phyloP scores from a whole-genome alignment of 2,329 filamentous ascomycete species.

The Alternaria longipes region DNA sequence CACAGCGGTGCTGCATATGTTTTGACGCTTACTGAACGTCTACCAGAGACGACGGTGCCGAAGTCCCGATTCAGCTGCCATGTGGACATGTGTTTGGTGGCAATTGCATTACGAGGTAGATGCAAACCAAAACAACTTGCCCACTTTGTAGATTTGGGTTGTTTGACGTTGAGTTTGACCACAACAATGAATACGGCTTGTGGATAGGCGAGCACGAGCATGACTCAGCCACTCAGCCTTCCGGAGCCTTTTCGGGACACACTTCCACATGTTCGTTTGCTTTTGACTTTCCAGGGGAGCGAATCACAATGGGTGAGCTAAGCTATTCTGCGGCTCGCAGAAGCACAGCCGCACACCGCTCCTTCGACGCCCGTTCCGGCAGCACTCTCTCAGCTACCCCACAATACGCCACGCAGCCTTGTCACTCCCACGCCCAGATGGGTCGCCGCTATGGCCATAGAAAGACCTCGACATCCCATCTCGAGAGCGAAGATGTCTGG shows the following conservation, averaged over 20 bases:
- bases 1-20: constrained; percentile 24
- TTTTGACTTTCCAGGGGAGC: not conserved
- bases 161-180: not conserved
- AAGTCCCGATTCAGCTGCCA: constrained; percentile 20
- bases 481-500: constrained; percentile 2
- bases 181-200: not conserved
- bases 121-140: constrained; percentile 18
- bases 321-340: not conserved
- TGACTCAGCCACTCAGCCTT: constrained; percentile 7
- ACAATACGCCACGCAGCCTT: constrained; percentile 9
- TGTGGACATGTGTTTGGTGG: constrained; percentile 30
- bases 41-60: constrained; percentile 7
- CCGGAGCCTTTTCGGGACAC: not conserved
- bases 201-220: constrained; percentile 1
- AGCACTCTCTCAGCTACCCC: constrained; percentile 10
- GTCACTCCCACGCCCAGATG: not conserved
- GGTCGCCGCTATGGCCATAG: constrained; percentile 2
- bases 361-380: not conserved
- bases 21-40: constrained; percentile 17
- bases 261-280: not conserved
- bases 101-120: constrained; percentile 24
- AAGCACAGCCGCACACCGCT: constrained; percentile 16
- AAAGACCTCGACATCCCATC: not conserved
- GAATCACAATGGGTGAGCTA: constrained; percentile 1
- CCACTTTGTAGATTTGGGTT: constrained; percentile 22